Evolutionary conservation across 2,329 filamentous ascomycete genomes (phyloP).

Genomic region (Xylariaceae sp.): DNA sequence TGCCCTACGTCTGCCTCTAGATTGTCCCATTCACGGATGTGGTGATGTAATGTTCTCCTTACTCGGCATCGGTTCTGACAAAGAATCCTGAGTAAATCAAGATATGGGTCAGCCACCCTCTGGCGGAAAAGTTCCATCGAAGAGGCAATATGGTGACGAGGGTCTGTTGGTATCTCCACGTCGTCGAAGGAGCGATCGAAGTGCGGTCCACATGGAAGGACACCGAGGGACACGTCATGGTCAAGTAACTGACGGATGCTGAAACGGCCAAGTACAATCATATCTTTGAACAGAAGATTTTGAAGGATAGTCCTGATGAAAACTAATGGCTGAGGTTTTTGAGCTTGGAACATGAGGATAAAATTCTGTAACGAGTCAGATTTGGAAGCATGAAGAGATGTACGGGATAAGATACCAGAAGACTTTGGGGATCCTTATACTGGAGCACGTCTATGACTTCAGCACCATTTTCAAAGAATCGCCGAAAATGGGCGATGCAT

Average conservation of each 20-base stretch:
- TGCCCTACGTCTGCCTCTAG: slow-evolving; percentile 79
- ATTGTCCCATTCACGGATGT: slow-evolving; percentile 76
- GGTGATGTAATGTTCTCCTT: slow-evolving; percentile 82
- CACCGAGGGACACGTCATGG: slow-evolving; percentile 72
- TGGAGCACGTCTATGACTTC: slow-evolving; percentile 65
- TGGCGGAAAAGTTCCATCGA: slow-evolving; percentile 68
- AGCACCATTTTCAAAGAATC: slow-evolving; percentile 67
- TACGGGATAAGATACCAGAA: slow-evolving; percentile 52
- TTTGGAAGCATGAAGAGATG: slow-evolving; percentile 13
- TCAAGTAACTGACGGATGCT: slow-evolving; percentile 72
- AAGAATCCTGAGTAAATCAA: slow-evolving; percentile 77
- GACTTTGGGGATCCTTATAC: slow-evolving; percentile 63
- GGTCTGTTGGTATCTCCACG: slow-evolving; percentile 68
- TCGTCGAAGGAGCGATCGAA: slow-evolving; percentile 72
- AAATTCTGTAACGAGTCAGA: slow-evolving; percentile 54
- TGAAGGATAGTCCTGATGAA: slow-evolving; percentile 80
- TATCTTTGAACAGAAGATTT: slow-evolving; percentile 68
- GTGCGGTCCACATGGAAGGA: slow-evolving; percentile 66
- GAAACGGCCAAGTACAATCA: slow-evolving; percentile 63
- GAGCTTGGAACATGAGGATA: slow-evolving; percentile 68
- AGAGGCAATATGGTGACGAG: slow-evolving; percentile 66
- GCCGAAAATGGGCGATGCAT: slow-evolving; percentile 64
- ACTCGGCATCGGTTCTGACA: slow-evolving; percentile 90
- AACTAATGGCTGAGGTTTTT: slow-evolving; percentile 76
- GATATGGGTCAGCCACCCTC: slow-evolving; percentile 63